Conservation (phyloP, 1,139 yeast genomes). For the Candida pseudocylindracea region DNA sequence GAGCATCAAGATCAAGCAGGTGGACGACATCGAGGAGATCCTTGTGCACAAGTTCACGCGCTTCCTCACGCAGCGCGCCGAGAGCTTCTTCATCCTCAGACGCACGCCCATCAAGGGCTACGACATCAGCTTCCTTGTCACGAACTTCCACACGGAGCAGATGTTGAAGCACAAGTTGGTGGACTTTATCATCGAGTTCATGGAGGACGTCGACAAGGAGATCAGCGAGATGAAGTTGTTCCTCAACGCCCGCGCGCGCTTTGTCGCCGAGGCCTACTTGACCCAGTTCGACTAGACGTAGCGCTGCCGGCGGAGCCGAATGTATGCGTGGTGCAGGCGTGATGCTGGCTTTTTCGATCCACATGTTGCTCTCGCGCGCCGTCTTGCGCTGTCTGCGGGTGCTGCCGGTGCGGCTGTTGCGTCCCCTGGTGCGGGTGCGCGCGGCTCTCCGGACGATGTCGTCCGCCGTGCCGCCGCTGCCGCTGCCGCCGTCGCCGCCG, state of each 20-base stretch:
- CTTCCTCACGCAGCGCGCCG: constrained; percentile 89
- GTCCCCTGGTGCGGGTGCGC: no score
- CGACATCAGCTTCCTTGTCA: constrained; percentile 80
- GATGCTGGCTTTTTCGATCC: no score
- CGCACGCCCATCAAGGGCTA: constrained; percentile 81
- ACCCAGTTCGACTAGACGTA: constrained; percentile 36
- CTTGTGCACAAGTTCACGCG: constrained; percentile 87
- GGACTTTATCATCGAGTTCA: constrained; percentile 89
- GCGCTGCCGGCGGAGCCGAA: not conserved
- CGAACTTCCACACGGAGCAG: constrained; percentile 87
- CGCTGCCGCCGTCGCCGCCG: no score
- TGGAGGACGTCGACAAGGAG: constrained; percentile 98
- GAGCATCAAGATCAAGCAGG: constrained; percentile 83
- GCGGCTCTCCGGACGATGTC: no score
- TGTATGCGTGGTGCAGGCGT: not conserved
- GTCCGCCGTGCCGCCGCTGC: no score
- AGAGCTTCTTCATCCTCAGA: constrained; percentile 76
- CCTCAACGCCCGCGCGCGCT: constrained; percentile 93
- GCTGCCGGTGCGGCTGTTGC: no score
- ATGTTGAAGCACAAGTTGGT: constrained; percentile 92
- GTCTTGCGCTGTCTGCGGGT: no score
- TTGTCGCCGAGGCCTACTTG: constrained; percentile 87
- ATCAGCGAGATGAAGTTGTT: constrained; percentile 96
- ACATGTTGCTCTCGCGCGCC: no score
- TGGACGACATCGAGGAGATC: constrained; percentile 91